Base-by-base conservation (phyloP, 1,284 basidiomycete species). In the Puccinia triticina region DNA sequence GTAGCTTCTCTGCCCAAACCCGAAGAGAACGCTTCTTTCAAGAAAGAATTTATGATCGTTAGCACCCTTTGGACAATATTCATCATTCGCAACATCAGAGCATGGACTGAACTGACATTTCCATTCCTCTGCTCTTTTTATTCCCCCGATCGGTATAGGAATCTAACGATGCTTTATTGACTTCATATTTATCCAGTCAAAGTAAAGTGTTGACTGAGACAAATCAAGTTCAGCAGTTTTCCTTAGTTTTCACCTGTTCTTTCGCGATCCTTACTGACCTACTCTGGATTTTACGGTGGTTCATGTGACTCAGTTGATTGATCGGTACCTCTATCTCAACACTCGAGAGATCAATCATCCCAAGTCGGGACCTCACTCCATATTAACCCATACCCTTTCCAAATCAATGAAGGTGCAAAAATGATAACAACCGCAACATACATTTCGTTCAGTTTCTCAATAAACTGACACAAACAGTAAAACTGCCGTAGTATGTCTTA, bases 131-230 rank as follows among this genome's bases (percentile, higher is more conserved):
- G 0, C 16, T 29, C 32, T 59, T 43, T 57, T 23, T 18, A n/a
- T 43, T 67, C 12, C 29, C 48, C 71, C 43, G 53, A 73, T 29
- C 12, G 12, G 55, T 73, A 32, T 73, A 96, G 94, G 96, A 99
- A 90, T 94, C 96, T 87, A 93, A 94, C 86, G 96, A 99, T 86
- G 94, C 96, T 12, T 93, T 98, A 84, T 89, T 99, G 34, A 97
- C 94, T 0, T 91, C 92, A 12, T 94, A 95, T 87, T 89, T 99
- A 23, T 92, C 94, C 0, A 91, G 92, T 12, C 88, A 98, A 84
- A 98, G 95, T 0, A 95, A 94, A 87, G 93, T 93, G 55, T 90
- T 96, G 10, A 93, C 93, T 84, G 90, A 92, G 4, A 88, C 97
- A 81, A 96, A 96, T 86, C 94, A 97, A 85, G 96, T 97, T 74